Percentiles rank a stretch among this genome's conserved stretches.
phyloP scores from a whole-genome alignment of 805 yeast genomes.

The Metschnikowia arizonensis region DNA sequence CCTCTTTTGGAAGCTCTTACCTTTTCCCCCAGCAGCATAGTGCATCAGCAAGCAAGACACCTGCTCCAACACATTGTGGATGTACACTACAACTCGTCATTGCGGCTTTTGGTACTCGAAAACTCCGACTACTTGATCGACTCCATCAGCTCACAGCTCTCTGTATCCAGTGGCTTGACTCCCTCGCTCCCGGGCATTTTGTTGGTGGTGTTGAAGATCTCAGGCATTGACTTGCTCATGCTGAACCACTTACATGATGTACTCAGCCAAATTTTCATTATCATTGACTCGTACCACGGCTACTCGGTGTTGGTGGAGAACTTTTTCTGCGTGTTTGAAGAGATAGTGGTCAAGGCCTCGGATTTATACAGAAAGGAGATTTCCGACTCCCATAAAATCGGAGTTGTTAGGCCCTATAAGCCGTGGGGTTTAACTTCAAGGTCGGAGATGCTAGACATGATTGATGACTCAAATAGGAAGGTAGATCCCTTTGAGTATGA shows the following conservation, averaged over 20 bases:
- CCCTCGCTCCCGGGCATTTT: slow-evolving; percentile 72
- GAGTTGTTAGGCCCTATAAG: slow-evolving; percentile 20
- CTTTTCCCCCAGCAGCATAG: slow-evolving; percentile 41
- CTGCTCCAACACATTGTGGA: slow-evolving; percentile 45
- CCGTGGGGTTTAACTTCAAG: slow-evolving; percentile 60
- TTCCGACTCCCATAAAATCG: slow-evolving; percentile 5
- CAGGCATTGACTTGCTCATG: slow-evolving; percentile 61
- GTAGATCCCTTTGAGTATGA: slow-evolving; percentile 32
- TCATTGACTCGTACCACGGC: slow-evolving; percentile 82
- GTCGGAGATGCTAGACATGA: slow-evolving; percentile 41
- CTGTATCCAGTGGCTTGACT: slow-evolving; percentile 60
- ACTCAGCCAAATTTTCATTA: slow-evolving; percentile 65
- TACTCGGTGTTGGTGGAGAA: slow-evolving; percentile 69
- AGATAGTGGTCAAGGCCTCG: slow-evolving; percentile 48
- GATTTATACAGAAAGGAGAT: slow-evolving; percentile 24
- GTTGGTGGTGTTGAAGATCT: slow-evolving; percentile 61
- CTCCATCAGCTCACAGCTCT: slow-evolving; percentile 63
- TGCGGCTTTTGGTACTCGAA: slow-evolving; percentile 51
- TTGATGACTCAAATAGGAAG: slow-evolving; percentile 34
- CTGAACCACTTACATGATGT: slow-evolving; percentile 63
- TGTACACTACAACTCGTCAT: slow-evolving; percentile 51
- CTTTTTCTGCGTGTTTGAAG: slow-evolving; percentile 66
- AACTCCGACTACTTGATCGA: slow-evolving; percentile 83
- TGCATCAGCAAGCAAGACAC: slow-evolving; percentile 51
- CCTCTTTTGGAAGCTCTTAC: slow-evolving; percentile 74